Evolutionary conservation across 179 eudicot genomes (phyloP).

Genomic region (Beta lomatogona): DNA sequence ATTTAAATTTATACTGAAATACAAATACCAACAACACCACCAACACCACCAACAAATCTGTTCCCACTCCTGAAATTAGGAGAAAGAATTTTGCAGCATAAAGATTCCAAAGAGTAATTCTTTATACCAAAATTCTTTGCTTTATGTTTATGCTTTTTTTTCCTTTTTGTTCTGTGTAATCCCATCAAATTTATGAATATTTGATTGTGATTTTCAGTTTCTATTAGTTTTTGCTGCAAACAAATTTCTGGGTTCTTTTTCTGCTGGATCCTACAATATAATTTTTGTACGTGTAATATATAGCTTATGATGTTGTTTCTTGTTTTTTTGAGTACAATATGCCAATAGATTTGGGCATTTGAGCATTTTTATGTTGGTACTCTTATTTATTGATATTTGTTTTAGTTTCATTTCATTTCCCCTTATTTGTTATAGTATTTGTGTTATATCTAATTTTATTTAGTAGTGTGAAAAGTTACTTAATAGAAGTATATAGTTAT

Average conservation of each 20-base stretch:
- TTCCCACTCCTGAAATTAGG: background rate
- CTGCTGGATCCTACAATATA: constrained; percentile 5
- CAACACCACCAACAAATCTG: background rate
- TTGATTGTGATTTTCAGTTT: background rate
- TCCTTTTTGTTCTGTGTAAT: background rate
- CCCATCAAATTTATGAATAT: background rate
- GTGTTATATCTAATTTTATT: too few species aligned
- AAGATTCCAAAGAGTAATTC: background rate
- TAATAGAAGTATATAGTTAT: too few species aligned
- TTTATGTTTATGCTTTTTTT: background rate
- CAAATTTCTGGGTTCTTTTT: constrained; percentile 12
- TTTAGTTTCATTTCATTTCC: background rate
- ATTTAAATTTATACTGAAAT: too few species aligned
- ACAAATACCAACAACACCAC: background rate
- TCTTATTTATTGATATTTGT: background rate
- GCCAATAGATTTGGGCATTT: background rate
- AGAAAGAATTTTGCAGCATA: background rate
- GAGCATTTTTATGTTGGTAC: background rate
- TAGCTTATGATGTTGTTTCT: background rate
- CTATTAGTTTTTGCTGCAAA: background rate
- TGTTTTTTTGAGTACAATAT: background rate
- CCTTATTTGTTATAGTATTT: background rate
- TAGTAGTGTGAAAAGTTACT: too few species aligned
- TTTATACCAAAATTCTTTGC: background rate
- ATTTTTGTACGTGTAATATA: background rate